Percentiles rank a stretch among this genome's conserved stretches.
Conservation (phyloP, 441 rosid species). For the Oxalis stricta region DNA sequence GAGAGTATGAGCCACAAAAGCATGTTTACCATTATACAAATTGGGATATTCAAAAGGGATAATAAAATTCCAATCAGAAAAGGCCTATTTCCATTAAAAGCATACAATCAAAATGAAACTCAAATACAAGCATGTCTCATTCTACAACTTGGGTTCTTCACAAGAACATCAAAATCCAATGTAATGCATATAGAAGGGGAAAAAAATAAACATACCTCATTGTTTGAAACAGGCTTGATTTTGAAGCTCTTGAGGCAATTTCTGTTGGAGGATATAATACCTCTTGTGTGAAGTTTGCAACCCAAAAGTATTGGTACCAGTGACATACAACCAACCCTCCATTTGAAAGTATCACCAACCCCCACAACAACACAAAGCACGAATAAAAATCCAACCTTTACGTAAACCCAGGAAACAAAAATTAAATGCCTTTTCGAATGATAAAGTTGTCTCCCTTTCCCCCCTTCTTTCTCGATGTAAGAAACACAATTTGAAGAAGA, state of each 20-base stretch:
- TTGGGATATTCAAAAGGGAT: no score
- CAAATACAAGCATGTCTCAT: neutral
- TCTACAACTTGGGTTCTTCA: conserved; percentile 6
- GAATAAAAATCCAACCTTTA: no score
- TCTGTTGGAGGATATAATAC: conserved; percentile 52
- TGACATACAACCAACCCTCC: conserved; percentile 85
- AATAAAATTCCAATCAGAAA: no score
- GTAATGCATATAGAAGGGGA: neutral
- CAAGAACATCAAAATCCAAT: neutral
- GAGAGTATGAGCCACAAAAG: no score
- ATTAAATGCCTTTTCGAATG: no score
- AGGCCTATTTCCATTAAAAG: no score
- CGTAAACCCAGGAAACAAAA: no score
- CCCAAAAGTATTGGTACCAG: conserved; percentile 72
- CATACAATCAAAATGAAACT: neutral
- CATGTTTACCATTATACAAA: no score
- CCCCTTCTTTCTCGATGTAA: neutral
- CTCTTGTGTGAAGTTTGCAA: conserved; percentile 65
- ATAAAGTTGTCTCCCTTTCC: no score
- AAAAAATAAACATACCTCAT: conserved; percentile 28
- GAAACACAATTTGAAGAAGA: no score
- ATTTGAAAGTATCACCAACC: conserved; percentile 12
- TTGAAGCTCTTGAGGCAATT: conserved; percentile 55
- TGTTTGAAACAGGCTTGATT: conserved; percentile 34
- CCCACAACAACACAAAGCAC: no score